Percentiles rank a stretch among this genome's conserved stretches.
These are phyloP conservation scores for Sonneratia caseolaris DNA, from an alignment of 345 rosid genomes.

Conservation along the genomic window DNA sequence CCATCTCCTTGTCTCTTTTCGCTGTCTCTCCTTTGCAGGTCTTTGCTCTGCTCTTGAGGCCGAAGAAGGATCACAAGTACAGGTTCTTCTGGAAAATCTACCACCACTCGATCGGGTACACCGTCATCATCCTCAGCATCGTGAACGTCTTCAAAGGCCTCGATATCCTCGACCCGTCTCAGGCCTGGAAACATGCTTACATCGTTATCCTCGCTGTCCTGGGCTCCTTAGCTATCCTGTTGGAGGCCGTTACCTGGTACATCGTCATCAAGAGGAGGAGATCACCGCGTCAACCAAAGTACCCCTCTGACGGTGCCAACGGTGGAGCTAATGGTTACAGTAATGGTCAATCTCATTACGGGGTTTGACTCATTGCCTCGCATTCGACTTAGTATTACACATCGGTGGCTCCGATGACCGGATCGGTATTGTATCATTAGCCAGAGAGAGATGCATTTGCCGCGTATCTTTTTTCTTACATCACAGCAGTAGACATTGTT, in stretches of 20 bases:
- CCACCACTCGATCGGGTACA: constrained; percentile 68
- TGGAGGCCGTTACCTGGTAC: constrained; percentile 70
- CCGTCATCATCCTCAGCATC: constrained; percentile 49
- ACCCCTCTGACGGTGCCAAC: not conserved
- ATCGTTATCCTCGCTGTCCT: constrained; percentile 44
- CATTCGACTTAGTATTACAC: not conserved
- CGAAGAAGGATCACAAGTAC: not conserved
- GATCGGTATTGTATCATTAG: not conserved
- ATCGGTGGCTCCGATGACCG: not conserved
- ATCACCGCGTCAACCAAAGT: not conserved
- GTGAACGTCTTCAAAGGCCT: constrained; percentile 62
- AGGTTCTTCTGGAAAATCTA: constrained; percentile 50
- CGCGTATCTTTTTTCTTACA: not conserved
- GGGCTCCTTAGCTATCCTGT: constrained; percentile 30
- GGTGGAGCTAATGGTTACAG: not conserved
- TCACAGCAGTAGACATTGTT: not conserved
- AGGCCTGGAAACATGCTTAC: constrained; percentile 56
- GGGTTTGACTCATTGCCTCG: not conserved
- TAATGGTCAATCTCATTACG: not conserved
- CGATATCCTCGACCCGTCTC: constrained; percentile 40
- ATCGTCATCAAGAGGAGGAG: constrained; percentile 54
- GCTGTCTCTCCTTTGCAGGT: not conserved
- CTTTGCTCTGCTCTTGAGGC: not conserved
- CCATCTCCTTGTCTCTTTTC: not conserved
- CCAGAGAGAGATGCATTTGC: not conserved